Evolutionary conservation across 2,329 filamentous ascomycete species (phyloP), one percentile per base, ranked within the genome.

Genomic region (Venturia aucupariae): DNA sequence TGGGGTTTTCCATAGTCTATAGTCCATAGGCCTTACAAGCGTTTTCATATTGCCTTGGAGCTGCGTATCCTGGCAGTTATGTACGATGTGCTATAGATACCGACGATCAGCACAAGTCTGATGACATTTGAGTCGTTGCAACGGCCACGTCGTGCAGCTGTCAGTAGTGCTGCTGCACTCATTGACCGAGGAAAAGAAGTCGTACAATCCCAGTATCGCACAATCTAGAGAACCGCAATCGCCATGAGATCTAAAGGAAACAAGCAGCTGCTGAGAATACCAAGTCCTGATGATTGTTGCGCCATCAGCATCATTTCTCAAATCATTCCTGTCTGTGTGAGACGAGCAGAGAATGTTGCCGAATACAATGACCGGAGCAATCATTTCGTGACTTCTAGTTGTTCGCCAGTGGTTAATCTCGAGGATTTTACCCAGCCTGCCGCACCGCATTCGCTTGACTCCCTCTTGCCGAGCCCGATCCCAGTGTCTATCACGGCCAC

Each of bases 401-500:
- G 35, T 38, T 11, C 35, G 5, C 35, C 5, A 38, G 35, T 38
- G 1, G 5, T 38, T 38, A 38, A 8, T 38, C 48, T 55, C 24
- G 48, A 30, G 6, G 30, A 55, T 55, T 13, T 35, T 24, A 19
- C 13, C 15, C 27, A 55, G 27, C 8, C 48, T 17, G 27, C 24
- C 24, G 48, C 48, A 11, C 11, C 11, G n/a, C n/a, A 19, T 30
- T 10, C 27, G 7, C 22, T 2, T 32, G 24, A 55, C 24, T 55
- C 24, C 17, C 27, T 7, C 46, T 32, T 55, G 48, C 48, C 48
- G 48, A 30, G 48, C 48, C 30, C 48, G 19, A 55, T 55, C 48
- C 48, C 48, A 15, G 48, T 22, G 48, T 55, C 48, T 55, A 55
- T 55, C 48, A 55, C 48, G 48, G 48, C 48, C 13, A 55, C 24